Evolutionary conservation across 768 basidiomycete species (phyloP).

Genomic region (Aureoboletus auriporus): DNA sequence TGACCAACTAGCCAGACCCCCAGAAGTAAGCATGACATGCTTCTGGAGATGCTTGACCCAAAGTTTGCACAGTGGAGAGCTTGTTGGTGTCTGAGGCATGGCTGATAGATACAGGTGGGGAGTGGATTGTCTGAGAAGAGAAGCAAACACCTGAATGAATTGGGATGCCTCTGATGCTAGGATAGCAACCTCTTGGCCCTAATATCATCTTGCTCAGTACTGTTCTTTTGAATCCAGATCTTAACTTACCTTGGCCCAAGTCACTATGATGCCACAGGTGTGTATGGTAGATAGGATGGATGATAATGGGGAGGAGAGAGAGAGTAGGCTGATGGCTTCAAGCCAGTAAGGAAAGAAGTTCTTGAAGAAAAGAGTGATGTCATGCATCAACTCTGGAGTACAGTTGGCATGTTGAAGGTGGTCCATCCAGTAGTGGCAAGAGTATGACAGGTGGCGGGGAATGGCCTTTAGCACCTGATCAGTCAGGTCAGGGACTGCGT

Average conservation of each 20-base stretch:
- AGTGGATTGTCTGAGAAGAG: slow-evolving; percentile 1
- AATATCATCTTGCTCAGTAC: neutral
- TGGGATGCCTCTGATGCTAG: slow-evolving; percentile 4
- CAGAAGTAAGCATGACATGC: neutral
- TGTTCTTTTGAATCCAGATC: neutral
- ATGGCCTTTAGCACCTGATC: neutral
- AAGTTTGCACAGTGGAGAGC: neutral
- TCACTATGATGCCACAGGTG: neutral
- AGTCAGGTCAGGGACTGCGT: neutral
- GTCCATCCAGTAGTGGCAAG: slow-evolving; percentile 2
- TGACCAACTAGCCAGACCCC: neutral
- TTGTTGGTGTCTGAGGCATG: neutral
- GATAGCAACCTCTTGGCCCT: neutral
- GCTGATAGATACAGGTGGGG: slow-evolving; percentile 1
- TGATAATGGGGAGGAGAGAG: neutral
- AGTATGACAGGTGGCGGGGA: neutral
- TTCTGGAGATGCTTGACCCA: neutral
- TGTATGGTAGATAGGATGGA: neutral
- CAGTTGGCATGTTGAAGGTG: neutral
- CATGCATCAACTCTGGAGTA: neutral
- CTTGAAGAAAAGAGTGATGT: slow-evolving; percentile 5
- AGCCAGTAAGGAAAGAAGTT: slow-evolving; percentile 3
- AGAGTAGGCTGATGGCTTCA: neutral
- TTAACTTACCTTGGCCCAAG: slow-evolving; percentile 2
- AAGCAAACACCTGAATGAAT: slow-evolving; percentile 4